These are phyloP conservation scores for Schoenoplectus tabernaemontani DNA, from an alignment of 202 grass and related monocot genomes.

Conservation along the genomic window DNA sequence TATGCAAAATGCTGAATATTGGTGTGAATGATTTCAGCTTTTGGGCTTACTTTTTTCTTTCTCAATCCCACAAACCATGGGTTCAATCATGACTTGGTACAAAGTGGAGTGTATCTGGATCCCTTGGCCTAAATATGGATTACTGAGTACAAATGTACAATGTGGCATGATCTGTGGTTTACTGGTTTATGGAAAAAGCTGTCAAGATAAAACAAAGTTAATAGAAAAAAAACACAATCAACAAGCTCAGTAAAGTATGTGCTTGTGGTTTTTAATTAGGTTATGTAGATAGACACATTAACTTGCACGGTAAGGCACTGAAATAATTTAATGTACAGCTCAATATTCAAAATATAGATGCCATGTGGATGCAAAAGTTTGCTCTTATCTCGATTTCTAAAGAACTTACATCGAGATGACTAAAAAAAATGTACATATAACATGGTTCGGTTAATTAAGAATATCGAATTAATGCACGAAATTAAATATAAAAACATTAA, in stretches of 20 bases:
- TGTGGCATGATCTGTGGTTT: background rate
- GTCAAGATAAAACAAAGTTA: background rate
- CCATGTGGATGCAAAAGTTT: background rate
- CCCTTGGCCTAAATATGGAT: background rate
- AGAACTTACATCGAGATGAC: too few species aligned
- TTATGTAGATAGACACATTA: background rate
- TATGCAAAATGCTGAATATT: conserved; percentile 2
- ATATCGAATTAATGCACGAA: too few species aligned
- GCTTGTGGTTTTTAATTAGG: background rate
- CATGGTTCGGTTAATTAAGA: too few species aligned
- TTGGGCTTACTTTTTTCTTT: background rate
- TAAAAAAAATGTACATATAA: too few species aligned
- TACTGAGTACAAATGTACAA: background rate
- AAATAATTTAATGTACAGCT: background rate
- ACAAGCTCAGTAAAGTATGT: background rate
- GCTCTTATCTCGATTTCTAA: too few species aligned
- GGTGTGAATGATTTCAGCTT: conserved; percentile 6
- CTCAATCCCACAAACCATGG: conserved; percentile 15
- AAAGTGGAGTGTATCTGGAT: background rate
- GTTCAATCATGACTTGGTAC: conserved; percentile 12
- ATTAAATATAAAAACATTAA: background rate
- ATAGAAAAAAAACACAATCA: background rate
- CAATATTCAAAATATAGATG: background rate
- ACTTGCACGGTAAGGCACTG: background rate
- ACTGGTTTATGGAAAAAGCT: background rate